Percentiles rank a stretch among this genome's conserved stretches.
Evolutionary conservation across 2,329 filamentous ascomycete genomes (phyloP).

Genomic region (Microsporum ferrugineum): DNA sequence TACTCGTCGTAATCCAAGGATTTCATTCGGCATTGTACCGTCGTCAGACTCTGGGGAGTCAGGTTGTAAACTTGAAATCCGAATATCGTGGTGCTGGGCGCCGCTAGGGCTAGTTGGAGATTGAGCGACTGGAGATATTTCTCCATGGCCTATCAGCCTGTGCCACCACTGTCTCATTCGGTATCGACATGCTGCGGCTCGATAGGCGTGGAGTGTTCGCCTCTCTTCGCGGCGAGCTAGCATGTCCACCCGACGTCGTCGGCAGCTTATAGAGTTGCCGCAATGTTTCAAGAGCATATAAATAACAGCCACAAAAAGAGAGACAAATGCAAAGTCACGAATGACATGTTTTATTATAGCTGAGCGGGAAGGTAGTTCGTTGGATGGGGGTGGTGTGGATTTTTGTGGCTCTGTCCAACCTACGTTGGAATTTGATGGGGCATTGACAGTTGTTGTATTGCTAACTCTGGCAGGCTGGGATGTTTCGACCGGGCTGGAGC

Average conservation of each 20-base stretch:
- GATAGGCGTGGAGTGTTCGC: constrained; percentile 41
- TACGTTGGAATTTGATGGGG: not conserved
- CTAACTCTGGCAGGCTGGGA: not conserved
- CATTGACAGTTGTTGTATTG: not conserved
- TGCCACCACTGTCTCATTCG: constrained; percentile 42
- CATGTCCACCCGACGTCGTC: constrained; percentile 41
- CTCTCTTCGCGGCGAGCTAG: constrained; percentile 45
- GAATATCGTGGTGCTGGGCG: not conserved
- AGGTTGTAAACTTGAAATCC: not conserved
- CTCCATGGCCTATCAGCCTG: constrained; percentile 29
- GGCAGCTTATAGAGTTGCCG: constrained; percentile 32
- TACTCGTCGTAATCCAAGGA: constrained; percentile 41
- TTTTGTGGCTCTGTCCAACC: not conserved
- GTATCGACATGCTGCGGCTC: constrained; percentile 42
- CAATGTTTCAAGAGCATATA: constrained; percentile 32
- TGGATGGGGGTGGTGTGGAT: not conserved
- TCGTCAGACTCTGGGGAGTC: constrained; percentile 35
- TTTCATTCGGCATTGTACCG: constrained; percentile 37
- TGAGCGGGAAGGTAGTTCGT: not conserved
- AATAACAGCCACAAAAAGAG: constrained; percentile 31
- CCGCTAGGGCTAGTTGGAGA: constrained; percentile 16
- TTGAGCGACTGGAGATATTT: constrained; percentile 18
- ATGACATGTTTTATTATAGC: constrained; percentile 13
- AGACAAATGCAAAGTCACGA: constrained; percentile 32
- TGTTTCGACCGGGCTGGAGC: not conserved